Evolutionary conservation across 1,284 basidiomycete species (phyloP), one percentile per base, ranked within the genome.

Genomic region (Phlebopus sp.): DNA sequence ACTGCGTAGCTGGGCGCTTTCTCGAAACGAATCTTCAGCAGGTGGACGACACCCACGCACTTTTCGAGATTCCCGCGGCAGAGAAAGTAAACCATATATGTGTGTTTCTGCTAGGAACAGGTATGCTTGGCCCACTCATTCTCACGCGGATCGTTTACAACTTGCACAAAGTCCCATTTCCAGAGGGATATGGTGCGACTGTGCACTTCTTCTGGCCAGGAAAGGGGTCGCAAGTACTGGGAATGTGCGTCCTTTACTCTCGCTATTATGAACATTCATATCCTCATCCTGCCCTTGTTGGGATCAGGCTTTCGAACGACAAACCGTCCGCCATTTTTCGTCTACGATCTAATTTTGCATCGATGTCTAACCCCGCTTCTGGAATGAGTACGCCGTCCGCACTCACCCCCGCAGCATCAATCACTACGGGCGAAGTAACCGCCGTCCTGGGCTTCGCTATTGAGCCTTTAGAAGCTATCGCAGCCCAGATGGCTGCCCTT

Each of bases 271-370:
- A 15, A 18, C 17, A 13, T 34, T 1, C 4, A 21, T 23, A 17
- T 10, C 10, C 40, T 42, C 10, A 42, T 54, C 29, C 25, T 32
- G 17, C 31, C n/a, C n/a, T n/a, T n/a, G n/a, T n/a, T n/a, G n/a
- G n/a, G n/a, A 1, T 35, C 55, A 94, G 92, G 75, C 75, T 97
- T 31, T 92, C 92, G 2, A 94, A 94, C 64, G 84, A 88, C 17
- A 95, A 95, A 62, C 92, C 92, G 0, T 94, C 91, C 1, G 86
- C 92, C 1, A 93, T 97, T 59, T 96, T 94, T 72, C 86, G 91
- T 14, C 76, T 96, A 14, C 81, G 86, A 8, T 84, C 78, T 42
- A 82, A 76, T 39, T 86, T 82, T 67, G 70, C 74, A n/a, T 64
- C 78, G 8, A 62, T 70, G 49, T 71, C 74, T 17, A 66, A 78